Evolutionary conservation across 139 green algal genomes (phyloP).

Genomic region (Micractinium sp.): DNA sequence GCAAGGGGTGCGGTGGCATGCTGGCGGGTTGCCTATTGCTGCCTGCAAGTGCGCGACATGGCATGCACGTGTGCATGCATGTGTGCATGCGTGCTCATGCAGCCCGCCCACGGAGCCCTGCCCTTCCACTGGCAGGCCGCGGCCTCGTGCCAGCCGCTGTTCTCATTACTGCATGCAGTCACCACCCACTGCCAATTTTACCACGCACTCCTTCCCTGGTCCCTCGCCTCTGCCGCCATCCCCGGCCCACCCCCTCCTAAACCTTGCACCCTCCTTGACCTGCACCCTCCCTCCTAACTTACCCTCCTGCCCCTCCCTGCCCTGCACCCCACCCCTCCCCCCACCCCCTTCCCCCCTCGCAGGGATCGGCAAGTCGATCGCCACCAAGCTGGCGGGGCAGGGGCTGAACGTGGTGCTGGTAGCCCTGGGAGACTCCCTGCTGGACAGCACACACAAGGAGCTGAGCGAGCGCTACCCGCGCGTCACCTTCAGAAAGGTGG

Average conservation of each 20-base stretch:
- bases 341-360: neutral
- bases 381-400: constrained; percentile 81
- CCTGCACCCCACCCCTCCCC: neutral
- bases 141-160: no score
- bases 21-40: no score
- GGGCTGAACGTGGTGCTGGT: constrained; percentile 93
- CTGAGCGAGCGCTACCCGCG: constrained; percentile 68
- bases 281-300: neutral
- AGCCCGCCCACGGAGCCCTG: no score
- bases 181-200: no score
- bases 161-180: no score
- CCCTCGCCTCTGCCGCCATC: neutral
- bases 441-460: constrained; percentile 78
- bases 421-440: constrained; percentile 77
- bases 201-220: no score
- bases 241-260: neutral
- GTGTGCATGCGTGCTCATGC: no score
- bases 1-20: no score
- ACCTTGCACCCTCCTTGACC: neutral
- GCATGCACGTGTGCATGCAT: no score
- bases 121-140: no score
- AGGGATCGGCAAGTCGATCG: constrained; percentile 95
- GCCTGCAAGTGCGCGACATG: no score
- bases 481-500: constrained; percentile 82
- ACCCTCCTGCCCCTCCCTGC: no score